Percentiles rank a stretch among this genome's conserved stretches.
These are phyloP conservation scores for Nyctanthes arbortristis DNA, from an alignment of 257 asterid species.

Conservation along the genomic window DNA sequence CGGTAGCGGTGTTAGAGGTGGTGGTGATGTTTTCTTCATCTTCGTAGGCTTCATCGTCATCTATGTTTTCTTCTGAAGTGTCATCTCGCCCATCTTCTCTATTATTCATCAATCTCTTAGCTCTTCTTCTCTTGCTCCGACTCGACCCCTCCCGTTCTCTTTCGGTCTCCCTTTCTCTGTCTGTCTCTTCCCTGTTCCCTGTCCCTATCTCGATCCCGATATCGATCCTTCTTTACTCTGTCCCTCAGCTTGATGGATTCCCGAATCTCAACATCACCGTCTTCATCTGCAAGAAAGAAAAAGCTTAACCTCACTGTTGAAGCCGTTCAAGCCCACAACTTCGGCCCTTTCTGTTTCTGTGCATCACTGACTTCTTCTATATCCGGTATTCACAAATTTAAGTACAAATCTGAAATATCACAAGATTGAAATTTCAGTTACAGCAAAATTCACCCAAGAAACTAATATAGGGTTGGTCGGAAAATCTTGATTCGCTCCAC, in stretches of 20 bases:
- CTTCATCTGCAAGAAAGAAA: constrained; percentile 70
- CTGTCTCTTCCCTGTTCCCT: constrained; percentile 68
- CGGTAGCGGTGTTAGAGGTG: constrained; percentile 33
- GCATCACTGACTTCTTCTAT: constrained; percentile 47
- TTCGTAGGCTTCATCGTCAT: constrained; percentile 76
- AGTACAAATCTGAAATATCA: constrained; percentile 33
- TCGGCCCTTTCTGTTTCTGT: constrained; percentile 83
- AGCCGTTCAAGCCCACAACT: constrained; percentile 83
- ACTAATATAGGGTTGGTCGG: constrained; percentile 28
- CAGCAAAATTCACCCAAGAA: constrained; percentile 35
- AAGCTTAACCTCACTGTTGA: constrained; percentile 39
- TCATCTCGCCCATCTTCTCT: constrained; percentile 68
- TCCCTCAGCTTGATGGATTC: constrained; percentile 82
- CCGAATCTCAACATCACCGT: constrained; percentile 70
- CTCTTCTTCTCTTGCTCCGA: constrained; percentile 69
- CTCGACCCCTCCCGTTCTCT: constrained; percentile 71
- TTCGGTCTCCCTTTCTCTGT: constrained; percentile 43
- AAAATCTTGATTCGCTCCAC: constrained; percentile 38
- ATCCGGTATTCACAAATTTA: constrained; percentile 14
- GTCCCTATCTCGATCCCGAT: constrained; percentile 59
- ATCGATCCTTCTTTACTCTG: constrained; percentile 92
- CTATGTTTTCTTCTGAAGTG: constrained; percentile 81
- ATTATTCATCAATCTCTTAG: constrained; percentile 55
- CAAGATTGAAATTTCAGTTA: constrained; percentile 25
- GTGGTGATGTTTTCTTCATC: constrained; percentile 50